These are phyloP conservation scores for Endoconidiophora laricicola DNA, from an alignment of 2,329 filamentous ascomycete genomes.

Conservation along the genomic window DNA sequence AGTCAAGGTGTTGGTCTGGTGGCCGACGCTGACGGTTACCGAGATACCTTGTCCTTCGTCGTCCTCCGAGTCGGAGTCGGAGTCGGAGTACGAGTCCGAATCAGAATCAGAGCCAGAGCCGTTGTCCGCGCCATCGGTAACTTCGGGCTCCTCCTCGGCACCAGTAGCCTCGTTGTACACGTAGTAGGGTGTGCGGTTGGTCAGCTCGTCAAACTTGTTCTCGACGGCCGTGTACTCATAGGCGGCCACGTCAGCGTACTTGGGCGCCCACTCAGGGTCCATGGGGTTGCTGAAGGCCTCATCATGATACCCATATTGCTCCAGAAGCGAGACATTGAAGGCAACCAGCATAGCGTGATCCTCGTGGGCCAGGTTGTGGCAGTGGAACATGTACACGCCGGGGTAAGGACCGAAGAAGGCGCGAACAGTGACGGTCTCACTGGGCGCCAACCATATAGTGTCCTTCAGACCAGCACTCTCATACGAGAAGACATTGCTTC, in stretches of 20 bases:
- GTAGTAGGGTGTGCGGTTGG: slow-evolving; percentile 9
- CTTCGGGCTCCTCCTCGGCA: background rate
- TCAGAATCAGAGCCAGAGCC: background rate
- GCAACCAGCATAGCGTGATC: slow-evolving; percentile 31
- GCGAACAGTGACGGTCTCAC: slow-evolving; percentile 33
- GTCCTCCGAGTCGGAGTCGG: background rate
- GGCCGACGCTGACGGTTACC: too few relatives aligned
- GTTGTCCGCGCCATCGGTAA: background rate
- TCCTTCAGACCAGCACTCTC: slow-evolving; percentile 40
- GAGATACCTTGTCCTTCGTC: background rate
- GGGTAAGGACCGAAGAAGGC: slow-evolving; percentile 36
- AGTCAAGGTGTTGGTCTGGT: background rate
- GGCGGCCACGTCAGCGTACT: background rate
- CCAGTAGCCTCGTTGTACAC: background rate
- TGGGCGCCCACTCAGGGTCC: slow-evolving; percentile 20
- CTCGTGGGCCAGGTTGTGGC: slow-evolving; percentile 30
- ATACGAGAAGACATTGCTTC: slow-evolving; percentile 29
- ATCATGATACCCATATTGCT: slow-evolving; percentile 24
- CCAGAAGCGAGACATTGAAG: slow-evolving; percentile 26
- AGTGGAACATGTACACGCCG: slow-evolving; percentile 35
- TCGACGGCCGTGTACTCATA: slow-evolving; percentile 1
- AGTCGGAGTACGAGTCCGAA: background rate
- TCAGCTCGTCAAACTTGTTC: slow-evolving; percentile 4
- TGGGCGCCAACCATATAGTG: slow-evolving; percentile 35
- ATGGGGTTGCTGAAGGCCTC: slow-evolving; percentile 23